These are phyloP conservation scores for Discostella pseudostelligera DNA, from an alignment of 108 stramenopile species.

Conservation along the genomic window DNA sequence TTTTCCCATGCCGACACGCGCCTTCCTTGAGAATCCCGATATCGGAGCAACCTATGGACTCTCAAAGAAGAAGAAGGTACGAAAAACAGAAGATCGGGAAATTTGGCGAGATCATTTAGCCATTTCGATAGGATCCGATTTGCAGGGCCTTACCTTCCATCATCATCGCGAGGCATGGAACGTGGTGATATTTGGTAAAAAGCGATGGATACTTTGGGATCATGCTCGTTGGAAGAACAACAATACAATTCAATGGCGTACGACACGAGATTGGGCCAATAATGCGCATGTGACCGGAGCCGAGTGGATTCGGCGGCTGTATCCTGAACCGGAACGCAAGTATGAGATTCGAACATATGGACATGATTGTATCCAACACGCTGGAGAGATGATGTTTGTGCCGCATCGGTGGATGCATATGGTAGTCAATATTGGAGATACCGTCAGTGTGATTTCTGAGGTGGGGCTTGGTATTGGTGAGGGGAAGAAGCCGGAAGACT, in stretches of 20 bases:
- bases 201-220: conserved; percentile 45
- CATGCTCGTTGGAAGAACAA: conserved; percentile 30
- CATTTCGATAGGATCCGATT: conserved; percentile 41
- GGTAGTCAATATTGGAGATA: conserved; percentile 46
- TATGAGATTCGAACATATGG: conserved; percentile 37
- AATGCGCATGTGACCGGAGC: conserved; percentile 6
- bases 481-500: conserved; percentile 39
- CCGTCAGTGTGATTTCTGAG: conserved; percentile 33
- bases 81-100: conserved; percentile 15
- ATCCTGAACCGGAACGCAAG: conserved; percentile 35
- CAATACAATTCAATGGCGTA: conserved; percentile 20
- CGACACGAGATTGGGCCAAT: conserved; percentile 25
- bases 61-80: conserved; percentile 23
- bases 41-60: conserved; percentile 17
- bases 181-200: conserved; percentile 39
- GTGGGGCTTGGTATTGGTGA: conserved; percentile 35
- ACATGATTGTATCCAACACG: conserved; percentile 44
- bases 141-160: conserved; percentile 42
- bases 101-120: conserved; percentile 43
- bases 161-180: conserved; percentile 47
- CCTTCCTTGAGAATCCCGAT: conserved; percentile 26
- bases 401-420: conserved; percentile 44
- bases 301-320: conserved; percentile 37
- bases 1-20: conserved; percentile 45
- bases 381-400: conserved; percentile 42